Evolutionary conservation across 1,139 yeast genomes (phyloP), one percentile per base, ranked within the genome.

Genomic region (Saccharomyces hybrid): DNA sequence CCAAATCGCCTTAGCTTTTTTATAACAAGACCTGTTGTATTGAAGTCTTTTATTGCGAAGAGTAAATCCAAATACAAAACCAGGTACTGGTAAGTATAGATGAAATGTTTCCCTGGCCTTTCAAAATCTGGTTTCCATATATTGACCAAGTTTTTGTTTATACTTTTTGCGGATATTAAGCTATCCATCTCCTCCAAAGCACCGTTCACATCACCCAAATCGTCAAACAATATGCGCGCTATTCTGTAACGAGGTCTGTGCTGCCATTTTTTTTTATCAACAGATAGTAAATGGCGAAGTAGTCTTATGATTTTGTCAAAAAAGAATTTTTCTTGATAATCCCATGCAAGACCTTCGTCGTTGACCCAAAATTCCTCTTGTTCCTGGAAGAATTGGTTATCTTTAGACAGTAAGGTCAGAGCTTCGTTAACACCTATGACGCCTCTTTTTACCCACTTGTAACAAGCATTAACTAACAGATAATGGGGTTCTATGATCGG

Each of bases 41-140:
- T 78, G 50, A 86, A 74, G 64, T 90, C 95, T 8, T 76, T 73
- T 11, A 80, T 76, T 31, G 73, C 70, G 47, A 77, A 74, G 30
- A 88, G 70, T 27, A 91, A 65, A 28, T 79, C 79, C 52, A 86
- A 78, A 62, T 78, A 84, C 65, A 85, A 86, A 53, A 73, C 69
- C 14, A 88, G 80, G 65, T 93, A 93, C 56, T 83, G 82, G 60
- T 78, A 79, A 16, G 88, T 86, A 70, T 87, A 90, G 42, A 81
- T 81, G 67, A 89, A 93, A 69, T 93, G 97, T 62, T 88, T 88
- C 0, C 99, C 99, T 0, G 98, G 95, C 16, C 96, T 73, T 70
- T 95, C 99, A 61, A 77, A 71, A 51, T 90, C 96, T 0, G 97
- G 96, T 64, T 89, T 89, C 99, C 99, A 93, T 54, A 93, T 88